Evolutionary conservation across 2,329 filamentous ascomycete species (phyloP).

Genomic region (Pyricularia sp.): DNA sequence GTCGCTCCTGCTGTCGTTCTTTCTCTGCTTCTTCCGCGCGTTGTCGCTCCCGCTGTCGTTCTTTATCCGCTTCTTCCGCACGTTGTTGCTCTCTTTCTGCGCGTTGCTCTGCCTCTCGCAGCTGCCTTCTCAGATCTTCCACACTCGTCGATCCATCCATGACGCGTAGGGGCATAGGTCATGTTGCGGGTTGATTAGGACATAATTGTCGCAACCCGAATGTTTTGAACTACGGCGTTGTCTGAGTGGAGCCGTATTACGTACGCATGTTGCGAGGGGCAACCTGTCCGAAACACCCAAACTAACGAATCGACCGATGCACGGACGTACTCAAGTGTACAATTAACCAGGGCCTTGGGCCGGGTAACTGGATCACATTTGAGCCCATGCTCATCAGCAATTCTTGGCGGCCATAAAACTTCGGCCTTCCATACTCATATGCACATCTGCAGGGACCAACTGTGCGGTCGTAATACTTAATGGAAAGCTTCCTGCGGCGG

Average conservation of each 20-base stretch:
- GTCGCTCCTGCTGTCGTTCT: too few relatives aligned
- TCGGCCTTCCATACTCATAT: too few relatives aligned
- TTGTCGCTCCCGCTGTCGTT: background rate
- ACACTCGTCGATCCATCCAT: background rate
- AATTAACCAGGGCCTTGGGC: background rate
- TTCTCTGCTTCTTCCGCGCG: too few relatives aligned
- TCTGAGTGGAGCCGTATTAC: background rate
- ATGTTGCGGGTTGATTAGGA: background rate
- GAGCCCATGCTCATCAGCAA: too few relatives aligned
- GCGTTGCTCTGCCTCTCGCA: background rate
- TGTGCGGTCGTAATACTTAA: too few relatives aligned
- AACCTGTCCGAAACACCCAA: background rate
- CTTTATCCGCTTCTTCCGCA: background rate
- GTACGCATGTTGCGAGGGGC: background rate
- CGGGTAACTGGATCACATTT: too few relatives aligned
- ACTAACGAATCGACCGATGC: background rate
- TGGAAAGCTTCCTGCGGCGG: too few relatives aligned
- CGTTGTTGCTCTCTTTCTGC: background rate
- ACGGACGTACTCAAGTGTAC: background rate
- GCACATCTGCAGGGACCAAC: too few relatives aligned
- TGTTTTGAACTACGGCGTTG: background rate
- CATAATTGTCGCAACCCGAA: background rate
- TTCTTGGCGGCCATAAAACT: too few relatives aligned
- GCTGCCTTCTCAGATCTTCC: background rate
- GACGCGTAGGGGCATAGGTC: background rate